Conservation (phyloP, 768 basidiomycete species). For the Lactarius pseudohatsudake region DNA sequence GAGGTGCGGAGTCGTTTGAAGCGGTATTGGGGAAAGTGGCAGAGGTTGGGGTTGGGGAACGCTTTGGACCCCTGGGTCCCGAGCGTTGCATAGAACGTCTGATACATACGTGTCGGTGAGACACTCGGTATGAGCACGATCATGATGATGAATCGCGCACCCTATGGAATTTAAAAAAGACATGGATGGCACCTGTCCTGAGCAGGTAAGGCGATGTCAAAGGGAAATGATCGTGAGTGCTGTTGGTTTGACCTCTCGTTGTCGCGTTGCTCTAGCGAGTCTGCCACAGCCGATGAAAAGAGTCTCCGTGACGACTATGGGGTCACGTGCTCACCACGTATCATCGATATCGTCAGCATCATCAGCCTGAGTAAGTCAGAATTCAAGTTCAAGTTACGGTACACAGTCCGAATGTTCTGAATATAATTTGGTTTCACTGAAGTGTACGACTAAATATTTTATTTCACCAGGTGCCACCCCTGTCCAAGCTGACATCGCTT, state of each 20-base stretch:
- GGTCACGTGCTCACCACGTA: conserved; percentile 19
- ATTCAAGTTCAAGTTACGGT: no score
- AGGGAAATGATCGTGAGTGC: conserved; percentile 1
- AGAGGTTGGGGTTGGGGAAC: conserved; percentile 74
- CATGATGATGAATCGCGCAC: conserved; percentile 41
- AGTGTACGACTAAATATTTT: not conserved
- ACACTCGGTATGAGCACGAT: conserved; percentile 4
- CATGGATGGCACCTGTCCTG: conserved; percentile 42
- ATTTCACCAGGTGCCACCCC: not conserved
- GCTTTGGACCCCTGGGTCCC: conserved; percentile 61
- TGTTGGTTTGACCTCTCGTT: not conserved
- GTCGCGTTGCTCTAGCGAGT: not conserved
- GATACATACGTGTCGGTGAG: conserved; percentile 13
- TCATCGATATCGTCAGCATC: not conserved
- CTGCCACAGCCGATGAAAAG: not conserved
- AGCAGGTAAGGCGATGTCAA: not conserved
- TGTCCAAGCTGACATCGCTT: not conserved
- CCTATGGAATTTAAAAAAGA: conserved; percentile 84
- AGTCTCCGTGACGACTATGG: conserved; percentile 25
- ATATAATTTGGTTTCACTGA: no score
- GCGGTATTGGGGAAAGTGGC: conserved; percentile 48
- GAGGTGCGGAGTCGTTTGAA: conserved; percentile 38
- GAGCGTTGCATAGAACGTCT: conserved; percentile 77
- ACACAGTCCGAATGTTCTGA: no score
- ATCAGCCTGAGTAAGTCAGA: not conserved